phyloP scores from a whole-genome alignment of 2,329 filamentous ascomycete species.

The Colletotrichum tanaceti region DNA sequence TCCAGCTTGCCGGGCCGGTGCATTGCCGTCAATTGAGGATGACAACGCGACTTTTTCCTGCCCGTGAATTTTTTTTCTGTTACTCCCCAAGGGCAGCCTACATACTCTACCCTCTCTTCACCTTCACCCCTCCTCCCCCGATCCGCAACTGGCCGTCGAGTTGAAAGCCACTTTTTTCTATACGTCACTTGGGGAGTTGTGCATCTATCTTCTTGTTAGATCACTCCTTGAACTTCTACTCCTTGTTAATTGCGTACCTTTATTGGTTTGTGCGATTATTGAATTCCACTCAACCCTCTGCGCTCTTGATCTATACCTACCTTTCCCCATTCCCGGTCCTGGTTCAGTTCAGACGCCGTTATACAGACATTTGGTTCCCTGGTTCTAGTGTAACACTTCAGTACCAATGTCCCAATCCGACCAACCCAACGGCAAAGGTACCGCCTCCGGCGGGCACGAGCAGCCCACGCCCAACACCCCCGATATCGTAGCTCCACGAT shows the following conservation, averaged over 20 bases:
- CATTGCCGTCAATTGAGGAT: slow-evolving; percentile 40
- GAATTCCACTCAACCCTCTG: slow-evolving; percentile 27
- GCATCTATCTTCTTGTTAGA: slow-evolving; percentile 13
- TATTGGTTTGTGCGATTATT: slow-evolving; percentile 37
- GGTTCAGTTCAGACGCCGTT: not conserved
- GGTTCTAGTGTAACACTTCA: not conserved
- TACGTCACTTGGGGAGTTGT: slow-evolving; percentile 20
- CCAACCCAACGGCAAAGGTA: slow-evolving; percentile 38
- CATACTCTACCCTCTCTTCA: slow-evolving; percentile 21
- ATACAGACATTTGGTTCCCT: not conserved
- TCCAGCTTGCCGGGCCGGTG: slow-evolving; percentile 38
- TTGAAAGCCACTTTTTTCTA: slow-evolving; percentile 12
- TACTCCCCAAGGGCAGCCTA: slow-evolving; percentile 9
- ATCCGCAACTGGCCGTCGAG: slow-evolving; percentile 19
- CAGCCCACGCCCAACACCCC: not conserved
- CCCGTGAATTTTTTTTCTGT: slow-evolving; percentile 30
- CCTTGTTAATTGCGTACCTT: slow-evolving; percentile 29
- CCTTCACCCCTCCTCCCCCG: not conserved
- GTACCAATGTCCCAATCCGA: slow-evolving; percentile 37
- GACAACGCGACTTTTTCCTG: slow-evolving; percentile 34
- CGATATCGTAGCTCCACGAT: not conserved
- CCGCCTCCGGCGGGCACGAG: not conserved
- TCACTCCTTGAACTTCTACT: slow-evolving; percentile 22
- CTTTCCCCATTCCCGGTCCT: not conserved
- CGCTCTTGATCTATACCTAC: slow-evolving; percentile 7